phyloP scores from a whole-genome alignment of 768 basidiomycete genomes.

The Lyophyllum decastes region DNA sequence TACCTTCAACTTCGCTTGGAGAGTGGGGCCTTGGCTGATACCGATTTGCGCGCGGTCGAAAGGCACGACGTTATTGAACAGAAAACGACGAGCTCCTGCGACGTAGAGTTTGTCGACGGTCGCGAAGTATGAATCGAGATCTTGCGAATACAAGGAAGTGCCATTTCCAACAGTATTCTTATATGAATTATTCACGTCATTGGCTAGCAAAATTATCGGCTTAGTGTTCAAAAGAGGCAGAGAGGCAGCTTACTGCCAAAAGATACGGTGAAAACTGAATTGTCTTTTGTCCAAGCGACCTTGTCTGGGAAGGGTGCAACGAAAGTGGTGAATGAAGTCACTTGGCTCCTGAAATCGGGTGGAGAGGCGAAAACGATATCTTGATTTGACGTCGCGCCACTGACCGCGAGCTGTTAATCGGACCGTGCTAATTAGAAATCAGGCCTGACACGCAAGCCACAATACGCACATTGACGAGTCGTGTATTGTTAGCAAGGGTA shows the following conservation, averaged over 20 bases:
- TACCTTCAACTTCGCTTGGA: constrained; percentile 22
- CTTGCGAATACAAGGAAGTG: constrained; percentile 16
- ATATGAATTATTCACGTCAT: constrained; percentile 22
- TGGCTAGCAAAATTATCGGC: constrained; percentile 13
- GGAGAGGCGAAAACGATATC: constrained; percentile 20
- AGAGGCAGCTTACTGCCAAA: constrained; percentile 20
- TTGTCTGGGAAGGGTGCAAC: constrained; percentile 17
- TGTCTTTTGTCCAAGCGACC: constrained; percentile 18
- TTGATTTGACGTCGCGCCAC: constrained; percentile 20
- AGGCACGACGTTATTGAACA: constrained; percentile 24
- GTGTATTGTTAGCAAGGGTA: constrained; percentile 14
- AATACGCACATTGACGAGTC: constrained; percentile 16
- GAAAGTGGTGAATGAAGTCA: constrained; percentile 17
- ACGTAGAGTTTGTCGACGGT: constrained; percentile 20
- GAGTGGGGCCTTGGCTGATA: constrained; percentile 11
- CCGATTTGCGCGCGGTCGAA: constrained; percentile 23
- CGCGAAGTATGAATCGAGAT: constrained; percentile 20
- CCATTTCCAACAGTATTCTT: constrained; percentile 18
- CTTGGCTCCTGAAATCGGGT: constrained; percentile 23
- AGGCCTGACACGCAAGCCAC: not conserved
- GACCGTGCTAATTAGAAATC: not conserved
- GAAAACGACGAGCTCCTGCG: constrained; percentile 22
- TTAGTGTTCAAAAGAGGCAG: not conserved
- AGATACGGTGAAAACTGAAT: constrained; percentile 21
- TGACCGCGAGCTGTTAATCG: constrained; percentile 19